Evolutionary conservation across 208 protist genomes (phyloP).

Genomic region (Phytomonas sp.): DNA sequence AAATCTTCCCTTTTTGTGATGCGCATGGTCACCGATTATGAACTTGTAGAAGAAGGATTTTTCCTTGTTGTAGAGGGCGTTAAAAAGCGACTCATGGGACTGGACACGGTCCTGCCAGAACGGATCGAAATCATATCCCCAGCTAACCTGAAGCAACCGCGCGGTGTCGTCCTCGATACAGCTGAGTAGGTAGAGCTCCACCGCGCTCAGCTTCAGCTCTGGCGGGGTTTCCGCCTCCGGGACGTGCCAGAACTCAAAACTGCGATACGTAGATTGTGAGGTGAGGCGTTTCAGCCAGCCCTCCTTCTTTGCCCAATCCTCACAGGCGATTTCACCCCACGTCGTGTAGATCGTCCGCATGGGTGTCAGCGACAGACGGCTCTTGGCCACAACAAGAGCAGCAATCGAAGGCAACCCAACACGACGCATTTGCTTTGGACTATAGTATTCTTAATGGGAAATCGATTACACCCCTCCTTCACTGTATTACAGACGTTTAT

Average conservation of each 20-base stretch:
- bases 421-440: constrained; percentile 19
- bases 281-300: constrained; percentile 76
- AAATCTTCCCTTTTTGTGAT: constrained; percentile 50
- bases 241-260: constrained; percentile 85
- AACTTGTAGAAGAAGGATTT: no score
- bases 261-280: constrained; percentile 59
- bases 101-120: constrained; percentile 84
- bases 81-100: constrained; percentile 62
- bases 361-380: constrained; percentile 17
- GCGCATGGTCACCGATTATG: constrained; percentile 14
- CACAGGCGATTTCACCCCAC: constrained; percentile 60
- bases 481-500: no score
- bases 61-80: constrained; percentile 50
- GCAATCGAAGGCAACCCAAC: constrained; percentile 15
- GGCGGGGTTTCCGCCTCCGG: constrained; percentile 39
- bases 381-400: constrained; percentile 17
- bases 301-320: constrained; percentile 48
- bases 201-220: constrained; percentile 39
- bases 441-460: constrained; percentile 1
- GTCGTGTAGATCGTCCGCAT: constrained; percentile 62
- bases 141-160: constrained; percentile 65
- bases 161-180: constrained; percentile 78
- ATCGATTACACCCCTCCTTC: no score
- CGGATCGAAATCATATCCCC: constrained; percentile 85
- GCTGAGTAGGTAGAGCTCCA: constrained; percentile 78